A percentile compares a stretch with the other conserved stretches of the same genome.
phyloP scores from a whole-genome alignment of 768 basidiomycete genomes.

The Kwoniella sp. region DNA sequence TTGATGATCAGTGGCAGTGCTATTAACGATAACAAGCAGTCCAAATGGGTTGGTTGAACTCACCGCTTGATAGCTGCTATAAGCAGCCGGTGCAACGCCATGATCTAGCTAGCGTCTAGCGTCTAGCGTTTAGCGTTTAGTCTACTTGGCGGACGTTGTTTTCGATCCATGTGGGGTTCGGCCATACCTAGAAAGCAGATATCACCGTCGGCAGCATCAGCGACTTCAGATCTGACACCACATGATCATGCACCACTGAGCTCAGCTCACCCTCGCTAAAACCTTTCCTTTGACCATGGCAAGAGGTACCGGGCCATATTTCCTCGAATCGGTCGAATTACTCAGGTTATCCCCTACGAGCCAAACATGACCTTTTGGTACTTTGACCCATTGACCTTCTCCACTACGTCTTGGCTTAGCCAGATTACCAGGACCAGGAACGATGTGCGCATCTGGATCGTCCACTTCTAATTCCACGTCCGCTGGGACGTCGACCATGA shows the following conservation, averaged over 20 bases:
- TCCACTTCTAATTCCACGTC: constrained; percentile 16
- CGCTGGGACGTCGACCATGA: constrained; percentile 23
- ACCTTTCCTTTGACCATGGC: constrained; percentile 52
- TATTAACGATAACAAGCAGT: background rate
- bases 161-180: constrained; percentile 36
- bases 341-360: constrained; percentile 83
- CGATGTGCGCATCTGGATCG: constrained; percentile 8
- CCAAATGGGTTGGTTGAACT: background rate
- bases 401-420: constrained; percentile 28
- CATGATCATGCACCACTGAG: background rate
- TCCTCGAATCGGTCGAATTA: constrained; percentile 80
- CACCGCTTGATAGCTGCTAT: background rate
- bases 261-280: constrained; percentile 46
- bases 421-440: background rate
- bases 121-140: background rate
- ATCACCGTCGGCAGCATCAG: too few species aligned
- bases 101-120: too few species aligned
- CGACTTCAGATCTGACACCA: background rate
- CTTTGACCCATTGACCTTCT: constrained; percentile 65
- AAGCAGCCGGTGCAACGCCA: too few species aligned
- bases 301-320: constrained; percentile 84
- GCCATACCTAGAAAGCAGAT: constrained; percentile 32
- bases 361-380: constrained; percentile 89
- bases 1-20: too few species aligned
- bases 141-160: constrained; percentile 19